Evolutionary conservation across 2,329 filamentous ascomycete species (phyloP), one percentile per base, ranked within the genome.

Genomic region (Tolypocladium album): DNA sequence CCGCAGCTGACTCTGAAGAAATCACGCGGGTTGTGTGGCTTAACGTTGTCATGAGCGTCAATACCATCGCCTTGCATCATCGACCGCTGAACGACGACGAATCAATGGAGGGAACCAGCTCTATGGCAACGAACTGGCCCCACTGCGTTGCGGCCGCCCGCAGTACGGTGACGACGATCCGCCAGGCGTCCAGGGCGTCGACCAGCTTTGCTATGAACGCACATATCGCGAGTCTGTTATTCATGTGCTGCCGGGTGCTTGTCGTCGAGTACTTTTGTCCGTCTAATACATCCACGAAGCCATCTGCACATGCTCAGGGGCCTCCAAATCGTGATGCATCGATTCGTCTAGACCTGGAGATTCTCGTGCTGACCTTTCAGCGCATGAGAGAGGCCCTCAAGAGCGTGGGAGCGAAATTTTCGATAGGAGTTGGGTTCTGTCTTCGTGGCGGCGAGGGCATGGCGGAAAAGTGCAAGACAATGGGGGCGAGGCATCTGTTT

Each of bases 11-110:
- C 13, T 61, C 62, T 31, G 53, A 40, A 2, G 65, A 68, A 24
- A 61, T 64, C 42, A 22, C 58, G 0, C 47, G 61, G 20, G 64
- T 68, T 0, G 47, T 67, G 24, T 69, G 67, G 67, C 61, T 68
- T 24, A 61, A 63, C 27, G 57, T 60, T 5, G 42, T 65, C 24
- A 43, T 68, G 60, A 62, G 45, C 36, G 57, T 59, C 1, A 61
- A 61, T 42, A 62, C 67, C 1, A 64, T 68, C 5, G 61, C 67
- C 20, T 40, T 69, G 4, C 62, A 67, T 36, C 66, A 69, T 50
- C 60, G 62, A 4, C 61, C 66, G 2, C 58, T 65, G 24, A 24
- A 7, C 1, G 61, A 63, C 4, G 60, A 60, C 3, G 61, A 63
- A 24, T 59, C 58, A 2, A 38, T 61, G 2, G 59, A 62, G 3